Conservation (phyloP, 352 stramenopile species). For the Phytophthora citricola region DNA sequence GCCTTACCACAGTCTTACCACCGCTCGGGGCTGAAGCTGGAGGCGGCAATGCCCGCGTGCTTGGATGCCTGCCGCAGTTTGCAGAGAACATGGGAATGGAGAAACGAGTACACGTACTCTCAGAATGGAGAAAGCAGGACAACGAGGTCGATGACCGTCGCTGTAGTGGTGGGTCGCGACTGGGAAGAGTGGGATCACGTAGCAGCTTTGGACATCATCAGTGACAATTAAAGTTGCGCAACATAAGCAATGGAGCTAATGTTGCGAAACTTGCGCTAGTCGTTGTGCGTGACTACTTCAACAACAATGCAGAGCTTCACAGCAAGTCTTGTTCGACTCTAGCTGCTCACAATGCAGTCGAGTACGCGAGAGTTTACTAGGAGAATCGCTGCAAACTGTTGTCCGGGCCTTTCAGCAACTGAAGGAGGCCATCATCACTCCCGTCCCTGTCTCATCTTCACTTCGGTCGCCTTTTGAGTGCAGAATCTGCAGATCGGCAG, state of each 20-base stretch:
- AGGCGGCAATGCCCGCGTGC: background rate
- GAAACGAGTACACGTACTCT: background rate
- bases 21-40: background rate
- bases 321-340: background rate
- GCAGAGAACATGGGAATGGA: background rate
- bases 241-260: constrained; percentile 1
- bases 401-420: too few relatives aligned
- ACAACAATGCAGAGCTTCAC: background rate
- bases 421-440: too few relatives aligned
- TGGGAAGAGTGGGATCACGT: constrained; percentile 13
- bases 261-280: background rate
- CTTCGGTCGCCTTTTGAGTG: too few relatives aligned
- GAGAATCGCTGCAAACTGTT: background rate
- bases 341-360: background rate
- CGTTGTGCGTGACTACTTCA: background rate
- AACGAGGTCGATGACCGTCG: too few relatives aligned
- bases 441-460: too few relatives aligned
- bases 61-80: background rate
- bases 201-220: constrained; percentile 7
- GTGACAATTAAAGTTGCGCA: background rate
- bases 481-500: too few relatives aligned
- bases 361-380: background rate
- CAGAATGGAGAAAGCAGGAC: background rate
- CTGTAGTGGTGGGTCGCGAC: too few relatives aligned
- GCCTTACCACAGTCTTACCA: background rate